phyloP scores from a whole-genome alignment of 371 early-diverging fungal genomes.

The Circinella umbellata region DNA sequence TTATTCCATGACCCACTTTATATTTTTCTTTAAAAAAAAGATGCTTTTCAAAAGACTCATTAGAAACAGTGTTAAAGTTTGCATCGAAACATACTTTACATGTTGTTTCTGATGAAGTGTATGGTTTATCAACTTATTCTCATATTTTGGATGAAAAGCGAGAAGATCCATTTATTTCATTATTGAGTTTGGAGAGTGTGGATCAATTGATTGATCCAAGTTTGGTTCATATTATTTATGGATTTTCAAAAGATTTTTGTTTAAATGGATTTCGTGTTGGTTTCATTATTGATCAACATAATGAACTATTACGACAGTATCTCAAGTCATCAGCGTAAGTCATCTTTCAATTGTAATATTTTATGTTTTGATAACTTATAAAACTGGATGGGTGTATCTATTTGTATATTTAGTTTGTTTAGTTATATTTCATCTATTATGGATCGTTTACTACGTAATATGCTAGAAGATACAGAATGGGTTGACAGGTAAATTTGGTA shows the following conservation, averaged over 20 bases:
- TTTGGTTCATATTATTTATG: slow-evolving; percentile 74
- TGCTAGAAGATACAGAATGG: slow-evolving; percentile 60
- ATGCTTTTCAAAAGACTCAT: slow-evolving; percentile 53
- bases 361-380: too few relatives aligned
- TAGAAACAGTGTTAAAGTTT: slow-evolving; percentile 64
- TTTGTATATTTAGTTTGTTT: slow-evolving; percentile 40
- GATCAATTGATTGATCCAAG: slow-evolving; percentile 64
- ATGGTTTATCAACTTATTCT: slow-evolving; percentile 72
- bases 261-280: slow-evolving; percentile 75
- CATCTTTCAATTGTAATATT: neutral
- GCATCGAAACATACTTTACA: slow-evolving; percentile 69
- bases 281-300: slow-evolving; percentile 68
- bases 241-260: slow-evolving; percentile 81
- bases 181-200: slow-evolving; percentile 59
- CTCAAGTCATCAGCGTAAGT: slow-evolving; percentile 47
- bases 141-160: slow-evolving; percentile 26
- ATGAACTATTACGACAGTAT: slow-evolving; percentile 45
- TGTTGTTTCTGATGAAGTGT: slow-evolving; percentile 83
- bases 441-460: slow-evolving; percentile 57
- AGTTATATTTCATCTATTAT: slow-evolving; percentile 59
- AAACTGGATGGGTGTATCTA: too few relatives aligned
- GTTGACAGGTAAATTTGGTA: slow-evolving; percentile 49
- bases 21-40: slow-evolving; percentile 13
- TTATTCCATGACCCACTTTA: neutral
- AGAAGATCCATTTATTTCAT: slow-evolving; percentile 53